Base-by-base conservation (phyloP, 1,284 basidiomycete species). In the Moniliella sp. region DNA sequence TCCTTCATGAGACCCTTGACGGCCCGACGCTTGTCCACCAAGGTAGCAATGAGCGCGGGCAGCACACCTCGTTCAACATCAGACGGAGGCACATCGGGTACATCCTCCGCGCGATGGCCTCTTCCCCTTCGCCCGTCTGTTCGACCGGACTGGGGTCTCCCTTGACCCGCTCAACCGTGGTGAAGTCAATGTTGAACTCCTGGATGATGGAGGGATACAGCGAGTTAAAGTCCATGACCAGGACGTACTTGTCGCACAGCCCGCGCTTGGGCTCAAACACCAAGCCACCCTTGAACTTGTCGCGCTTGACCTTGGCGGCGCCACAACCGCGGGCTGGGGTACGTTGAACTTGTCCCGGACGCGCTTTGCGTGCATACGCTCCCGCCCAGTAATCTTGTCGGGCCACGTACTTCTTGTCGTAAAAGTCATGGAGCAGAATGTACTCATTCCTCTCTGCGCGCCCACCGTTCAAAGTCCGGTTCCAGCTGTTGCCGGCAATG, bases 221-320 rank as follows among this genome's bases (percentile, higher is more conserved):
- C 48, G 84, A 94, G 65, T 97, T 97, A 73, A 97, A 97, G 65
- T 99, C 91, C 91, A 99, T 97, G 60, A 99, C 88, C 16, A 99
- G 69, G 60, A 97, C 80, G 59, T 73, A 91, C 50, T 77, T 88
- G 66, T 97, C 91, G 80, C 82, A 97, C 31, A 99, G 66, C 4
- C 86, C 84, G 36, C 81, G 70, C 65, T 93, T 91, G 0, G 91
- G 91, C 45, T 93, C 83, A 44, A 99, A 88, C 10, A 99, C 91
- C 30, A 94, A 70, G 65, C 91, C 91, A 57, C 91, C 91, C 63
- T 93, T 88, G 67, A 84, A 99, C 64, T 93, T 97, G 64, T 94
- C 86, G 42, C 75, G 75, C 43, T 57, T 59, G n/a, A n/a, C n/a
- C n/a, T n/a, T n/a, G n/a, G n/a, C n/a, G n/a, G n/a, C n/a, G n/a